phyloP scores from a whole-genome alignment of 352 stramenopile species.

The Aphanomyces astaci region DNA sequence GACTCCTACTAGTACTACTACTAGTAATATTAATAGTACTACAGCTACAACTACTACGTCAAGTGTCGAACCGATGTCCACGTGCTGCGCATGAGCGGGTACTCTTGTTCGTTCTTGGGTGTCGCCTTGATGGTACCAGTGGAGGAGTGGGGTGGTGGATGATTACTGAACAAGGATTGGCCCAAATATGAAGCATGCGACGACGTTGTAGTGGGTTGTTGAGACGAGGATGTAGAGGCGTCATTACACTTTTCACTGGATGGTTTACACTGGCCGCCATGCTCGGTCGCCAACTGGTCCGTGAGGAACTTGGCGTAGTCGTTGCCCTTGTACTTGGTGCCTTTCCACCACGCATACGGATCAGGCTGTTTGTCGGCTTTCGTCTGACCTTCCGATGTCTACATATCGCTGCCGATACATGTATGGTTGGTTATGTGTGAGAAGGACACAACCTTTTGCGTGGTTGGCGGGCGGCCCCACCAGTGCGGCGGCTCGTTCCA shows the following conservation, averaged over 20 bases:
- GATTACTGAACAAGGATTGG: slow-evolving; percentile 1
- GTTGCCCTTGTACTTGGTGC: slow-evolving; percentile 60
- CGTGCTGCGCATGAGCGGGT: slow-evolving; percentile 13
- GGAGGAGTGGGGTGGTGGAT: background rate
- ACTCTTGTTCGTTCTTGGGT: background rate
- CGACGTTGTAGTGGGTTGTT: background rate
- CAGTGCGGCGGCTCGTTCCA: slow-evolving; percentile 43
- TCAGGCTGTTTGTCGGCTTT: slow-evolving; percentile 31
- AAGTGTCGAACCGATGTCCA: slow-evolving; percentile 21
- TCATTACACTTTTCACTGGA: background rate
- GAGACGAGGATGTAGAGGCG: background rate
- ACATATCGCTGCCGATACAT: background rate
- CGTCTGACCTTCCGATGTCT: slow-evolving; percentile 6
- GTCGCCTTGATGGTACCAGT: background rate
- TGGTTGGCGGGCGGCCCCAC: slow-evolving; percentile 38
- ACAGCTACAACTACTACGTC: too few relatives aligned
- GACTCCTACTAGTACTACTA: too few relatives aligned
- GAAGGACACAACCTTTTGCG: background rate
- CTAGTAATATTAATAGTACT: too few relatives aligned
- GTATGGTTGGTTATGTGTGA: background rate
- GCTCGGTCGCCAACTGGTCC: background rate
- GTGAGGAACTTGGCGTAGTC: slow-evolving; percentile 34
- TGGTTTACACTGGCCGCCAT: background rate
- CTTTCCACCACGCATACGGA: slow-evolving; percentile 56
- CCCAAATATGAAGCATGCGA: background rate